These are phyloP conservation scores for Dispira simplex DNA, from an alignment of 192 early-diverging fungal genomes.

Conservation along the genomic window DNA sequence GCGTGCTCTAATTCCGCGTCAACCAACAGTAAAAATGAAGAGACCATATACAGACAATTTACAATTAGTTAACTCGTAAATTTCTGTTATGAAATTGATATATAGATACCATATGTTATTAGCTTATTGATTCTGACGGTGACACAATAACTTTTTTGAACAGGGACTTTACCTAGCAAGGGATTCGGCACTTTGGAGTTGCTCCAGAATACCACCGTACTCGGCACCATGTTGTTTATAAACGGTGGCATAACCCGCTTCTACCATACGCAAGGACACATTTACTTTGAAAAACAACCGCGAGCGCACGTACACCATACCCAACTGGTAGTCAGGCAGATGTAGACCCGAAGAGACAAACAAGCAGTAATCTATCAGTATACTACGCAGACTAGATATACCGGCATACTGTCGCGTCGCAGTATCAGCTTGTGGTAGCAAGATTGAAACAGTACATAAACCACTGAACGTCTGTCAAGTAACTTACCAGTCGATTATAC, in stretches of 20 bases:
- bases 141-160: no score
- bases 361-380: no score
- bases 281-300: constrained; percentile 29
- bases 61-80: background rate
- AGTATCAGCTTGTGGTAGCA: no score
- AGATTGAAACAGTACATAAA: no score
- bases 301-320: constrained; percentile 35
- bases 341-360: no score
- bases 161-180: constrained; percentile 32
- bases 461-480: background rate
- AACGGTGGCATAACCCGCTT: constrained; percentile 35
- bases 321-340: constrained; percentile 18
- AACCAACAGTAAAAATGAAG: background rate
- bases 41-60: background rate
- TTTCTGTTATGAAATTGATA: background rate
- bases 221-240: constrained; percentile 39
- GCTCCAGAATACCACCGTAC: constrained; percentile 28
- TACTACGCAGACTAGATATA: no score
- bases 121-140: background rate
- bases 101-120: background rate
- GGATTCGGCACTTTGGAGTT: constrained; percentile 27
- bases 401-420: no score
- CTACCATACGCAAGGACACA: constrained; percentile 42
- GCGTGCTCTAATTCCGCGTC: constrained; percentile 11
- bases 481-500: constrained; percentile 40